Evolutionary conservation across 768 basidiomycete genomes (phyloP), one percentile per base, ranked within the genome.

Genomic region (Chalciporus chontae): DNA sequence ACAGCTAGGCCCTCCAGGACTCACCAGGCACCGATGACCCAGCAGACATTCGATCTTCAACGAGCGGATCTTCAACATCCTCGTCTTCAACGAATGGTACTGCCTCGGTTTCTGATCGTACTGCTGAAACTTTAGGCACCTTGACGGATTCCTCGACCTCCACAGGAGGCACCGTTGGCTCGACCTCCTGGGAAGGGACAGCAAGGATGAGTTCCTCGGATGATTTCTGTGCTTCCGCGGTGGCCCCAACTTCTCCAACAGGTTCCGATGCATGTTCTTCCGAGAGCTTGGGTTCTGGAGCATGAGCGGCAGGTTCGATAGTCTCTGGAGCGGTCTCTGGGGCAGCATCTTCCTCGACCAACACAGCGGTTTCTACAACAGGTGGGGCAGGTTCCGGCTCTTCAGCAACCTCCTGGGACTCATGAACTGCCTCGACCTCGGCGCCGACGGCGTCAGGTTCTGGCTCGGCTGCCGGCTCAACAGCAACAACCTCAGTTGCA

Each of bases 301-400:
- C 26, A 26, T 4, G 26, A 26, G 10, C 19, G 21, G 21, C 21
- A 21, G 21, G 21, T 21, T 21, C 21, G 21, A 21, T 2, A 21
- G 21, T 21, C 21, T 2, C 21, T 21, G 21, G 21, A 13, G 7
- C 34, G 17, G 18, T 29, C 40, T 68, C 55, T 15, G 63, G 60
- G 2, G 60, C 62, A 8, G 14, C 34, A 36, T 36, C 34, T 24
- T 61, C 58, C 3, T 64, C 67, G 4, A 66, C 46, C 29, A 63
- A 53, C 3, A 69, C 63, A 29, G 66, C 56, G 8, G 46, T 45
- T 45, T 64, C 69, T 3, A 67, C 67, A 1, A 67, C 67, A 24
- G 69, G 56, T 6, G 68, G 63, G 8, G 64, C 58, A 14, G 50
- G 46, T 14, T 55, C 54, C 34, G 41, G 8, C 13, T 26, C 38